Conservation (phyloP, 805 yeast genomes). For the Kockiozyma suomiensis region DNA sequence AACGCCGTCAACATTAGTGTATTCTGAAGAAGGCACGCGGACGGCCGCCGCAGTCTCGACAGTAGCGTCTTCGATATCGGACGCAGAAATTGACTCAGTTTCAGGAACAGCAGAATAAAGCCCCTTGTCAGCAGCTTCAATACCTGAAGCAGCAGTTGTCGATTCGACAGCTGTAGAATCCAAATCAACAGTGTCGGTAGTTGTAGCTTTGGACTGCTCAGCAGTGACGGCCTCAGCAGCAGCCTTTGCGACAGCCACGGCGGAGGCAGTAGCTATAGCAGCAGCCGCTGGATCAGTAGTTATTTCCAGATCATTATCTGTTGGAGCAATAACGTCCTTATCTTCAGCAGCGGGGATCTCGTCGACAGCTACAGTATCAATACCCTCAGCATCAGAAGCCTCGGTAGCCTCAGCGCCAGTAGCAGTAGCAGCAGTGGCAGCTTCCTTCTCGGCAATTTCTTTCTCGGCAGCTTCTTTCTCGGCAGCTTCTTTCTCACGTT, state of each 20-base stretch:
- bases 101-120: background rate
- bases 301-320: background rate
- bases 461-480: background rate
- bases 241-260: background rate
- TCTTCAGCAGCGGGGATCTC: background rate
- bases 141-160: background rate
- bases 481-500: background rate
- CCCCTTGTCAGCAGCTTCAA: background rate
- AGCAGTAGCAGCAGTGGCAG: background rate
- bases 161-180: background rate
- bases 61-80: background rate
- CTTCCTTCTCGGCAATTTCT: background rate
- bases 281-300: background rate
- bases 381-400: background rate
- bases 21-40: background rate
- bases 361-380: background rate
- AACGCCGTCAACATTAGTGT: slow-evolving; percentile 1
- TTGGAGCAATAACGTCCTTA: too few relatives aligned
- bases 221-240: background rate
- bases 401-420: background rate
- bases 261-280: background rate
- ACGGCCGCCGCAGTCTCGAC: slow-evolving; percentile 11
- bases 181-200: background rate
- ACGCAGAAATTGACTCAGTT: background rate
- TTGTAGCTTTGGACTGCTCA: background rate